These are phyloP conservation scores for Musa itinerans DNA, from an alignment of 176 grass and related monocot species.

Conservation along the genomic window DNA sequence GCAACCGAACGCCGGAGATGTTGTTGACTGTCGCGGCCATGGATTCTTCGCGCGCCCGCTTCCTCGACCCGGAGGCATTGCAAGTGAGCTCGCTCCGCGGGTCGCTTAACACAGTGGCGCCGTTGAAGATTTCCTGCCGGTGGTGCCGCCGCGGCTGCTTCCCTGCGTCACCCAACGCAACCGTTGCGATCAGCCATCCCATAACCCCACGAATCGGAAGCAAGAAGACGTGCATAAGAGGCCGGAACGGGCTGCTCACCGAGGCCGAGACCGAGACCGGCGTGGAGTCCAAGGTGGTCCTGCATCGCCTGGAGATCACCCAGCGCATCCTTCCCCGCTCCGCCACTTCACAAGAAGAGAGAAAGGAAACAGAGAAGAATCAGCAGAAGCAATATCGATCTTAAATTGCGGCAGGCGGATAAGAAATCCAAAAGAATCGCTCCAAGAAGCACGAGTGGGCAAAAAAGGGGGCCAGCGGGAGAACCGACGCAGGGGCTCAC, in stretches of 20 bases:
- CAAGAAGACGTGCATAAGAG: neutral
- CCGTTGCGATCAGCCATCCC: no score
- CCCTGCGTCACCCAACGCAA: neutral
- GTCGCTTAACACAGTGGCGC: conserved; percentile 25
- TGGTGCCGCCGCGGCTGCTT: neutral
- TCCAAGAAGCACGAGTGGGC: no score
- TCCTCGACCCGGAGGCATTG: conserved; percentile 10
- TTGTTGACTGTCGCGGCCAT: neutral
- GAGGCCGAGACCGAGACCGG: conserved; percentile 17
- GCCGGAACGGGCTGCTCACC: no score
- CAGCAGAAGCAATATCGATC: neutral
- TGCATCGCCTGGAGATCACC: conserved; percentile 8
- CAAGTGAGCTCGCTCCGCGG: conserved; percentile 46
- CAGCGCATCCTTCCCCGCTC: neutral
- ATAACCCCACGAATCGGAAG: no score
- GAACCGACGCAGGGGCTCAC: neutral
- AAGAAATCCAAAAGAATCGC: conserved; percentile 3
- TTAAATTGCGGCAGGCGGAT: no score
- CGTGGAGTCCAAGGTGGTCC: neutral
- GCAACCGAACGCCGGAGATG: neutral
- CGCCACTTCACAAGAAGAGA: neutral
- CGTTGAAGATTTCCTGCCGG: neutral
- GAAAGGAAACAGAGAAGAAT: neutral
- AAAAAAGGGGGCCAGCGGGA: neutral
- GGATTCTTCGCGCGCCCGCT: conserved; percentile 11